A percentile compares a stretch with the other conserved stretches of the same genome.
Conservation (phyloP, 805 yeast species). For the Spathaspora girioi region DNA sequence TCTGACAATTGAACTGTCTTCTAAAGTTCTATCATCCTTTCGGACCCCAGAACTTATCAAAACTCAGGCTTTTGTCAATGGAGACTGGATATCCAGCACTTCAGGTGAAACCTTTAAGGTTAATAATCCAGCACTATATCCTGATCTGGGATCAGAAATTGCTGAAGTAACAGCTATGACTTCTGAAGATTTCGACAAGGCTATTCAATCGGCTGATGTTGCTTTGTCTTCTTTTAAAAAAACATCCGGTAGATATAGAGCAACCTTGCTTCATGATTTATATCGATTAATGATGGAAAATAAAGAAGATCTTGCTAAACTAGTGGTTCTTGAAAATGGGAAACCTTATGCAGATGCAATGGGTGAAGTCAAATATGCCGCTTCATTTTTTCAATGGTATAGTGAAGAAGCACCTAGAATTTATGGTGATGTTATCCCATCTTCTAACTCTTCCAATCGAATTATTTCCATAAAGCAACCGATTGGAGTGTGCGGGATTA, state of each 20-base stretch:
- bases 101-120: conserved; percentile 55
- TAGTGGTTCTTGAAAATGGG: conserved; percentile 71
- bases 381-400: conserved; percentile 86
- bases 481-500: conserved; percentile 75
- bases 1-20: conserved; percentile 6
- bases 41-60: conserved; percentile 50
- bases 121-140: conserved; percentile 65
- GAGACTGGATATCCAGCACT: conserved; percentile 59
- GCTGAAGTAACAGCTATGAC: conserved; percentile 56
- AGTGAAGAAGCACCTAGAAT: conserved; percentile 76
- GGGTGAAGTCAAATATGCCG: conserved; percentile 66
- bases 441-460: conserved; percentile 45
- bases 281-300: conserved; percentile 53
- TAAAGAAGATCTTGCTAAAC: conserved; percentile 59
- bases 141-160: conserved; percentile 31
- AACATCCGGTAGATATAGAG: conserved; percentile 55
- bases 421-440: conserved; percentile 63
- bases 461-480: conserved; percentile 67
- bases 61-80: conserved; percentile 66
- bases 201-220: conserved; percentile 51
- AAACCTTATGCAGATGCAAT: conserved; percentile 67
- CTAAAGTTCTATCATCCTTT: conserved; percentile 12
- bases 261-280: conserved; percentile 49
- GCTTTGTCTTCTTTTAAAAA: conserved; percentile 53
- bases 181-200: conserved; percentile 43